Evolutionary conservation across 352 stramenopile species (phyloP).

Genomic region (Globisporangium paroecandrum): DNA sequence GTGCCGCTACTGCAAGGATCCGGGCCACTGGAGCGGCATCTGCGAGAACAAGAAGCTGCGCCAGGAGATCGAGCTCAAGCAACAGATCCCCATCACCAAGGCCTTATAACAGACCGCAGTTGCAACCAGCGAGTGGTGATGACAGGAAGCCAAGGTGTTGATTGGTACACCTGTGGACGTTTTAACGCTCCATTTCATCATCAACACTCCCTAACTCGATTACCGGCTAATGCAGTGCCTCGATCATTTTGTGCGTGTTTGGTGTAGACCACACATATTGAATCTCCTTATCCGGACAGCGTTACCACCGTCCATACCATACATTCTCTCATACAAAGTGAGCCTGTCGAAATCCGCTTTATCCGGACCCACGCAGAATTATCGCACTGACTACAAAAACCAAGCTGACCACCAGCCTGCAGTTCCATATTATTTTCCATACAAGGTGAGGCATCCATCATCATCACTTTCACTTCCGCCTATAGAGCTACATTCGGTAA

Average conservation of each 20-base stretch:
- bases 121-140: no score
- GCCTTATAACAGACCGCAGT: conserved; percentile 32
- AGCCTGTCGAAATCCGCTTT: not conserved
- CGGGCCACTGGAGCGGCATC: conserved; percentile 67
- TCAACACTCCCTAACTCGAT: not conserved
- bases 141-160: no score
- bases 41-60: conserved; percentile 66
- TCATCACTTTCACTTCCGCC: not conserved
- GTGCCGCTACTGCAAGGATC: conserved; percentile 78
- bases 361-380: not conserved
- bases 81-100: conserved; percentile 57
- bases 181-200: not conserved
- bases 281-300: not conserved
- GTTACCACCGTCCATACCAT: not conserved
- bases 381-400: not conserved
- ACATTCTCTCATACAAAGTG: not conserved
- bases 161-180: no score
- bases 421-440: not conserved
- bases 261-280: not conserved
- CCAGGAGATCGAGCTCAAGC: conserved; percentile 42
- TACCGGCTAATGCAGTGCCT: not conserved
- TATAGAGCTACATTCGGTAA: not conserved
- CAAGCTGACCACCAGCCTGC: not conserved
- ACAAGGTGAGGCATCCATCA: not conserved
- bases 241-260: conserved; percentile 4